Evolutionary conservation across 1,284 basidiomycete species (phyloP), one percentile per base, ranked within the genome.

Genomic region (Tilletia setariae): DNA sequence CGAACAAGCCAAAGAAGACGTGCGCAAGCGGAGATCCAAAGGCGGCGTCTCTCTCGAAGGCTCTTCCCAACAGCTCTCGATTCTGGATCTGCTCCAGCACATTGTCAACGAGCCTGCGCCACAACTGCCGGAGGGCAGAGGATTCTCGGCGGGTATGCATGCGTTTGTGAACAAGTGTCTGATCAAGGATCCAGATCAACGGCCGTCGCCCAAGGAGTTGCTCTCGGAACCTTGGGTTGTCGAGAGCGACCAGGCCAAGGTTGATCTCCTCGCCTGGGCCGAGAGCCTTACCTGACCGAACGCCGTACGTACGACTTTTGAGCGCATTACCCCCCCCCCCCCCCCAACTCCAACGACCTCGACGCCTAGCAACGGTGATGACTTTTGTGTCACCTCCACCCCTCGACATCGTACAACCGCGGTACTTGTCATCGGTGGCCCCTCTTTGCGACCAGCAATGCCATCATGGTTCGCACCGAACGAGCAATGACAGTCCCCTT

Each of bases 21-120:
- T 49, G 42, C 53, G 51, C 65, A 62, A 64, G n/a, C 47, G 64
- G 32, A 47, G 49, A 65, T 62, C 53, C 7, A 74, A 76, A 56
- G 90, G 88, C 76, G 93, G 93, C 63, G 93, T 95, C 66, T 90
- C 88, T 73, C 85, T 96, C 72, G 91, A 93, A 79, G 93, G 93
- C 46, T 91, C 91, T 2, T 90, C 90, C 15, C 91, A 91, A 88
- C 94, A 93, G 75, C 95, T 98, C 92, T 92, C 90, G 74, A 98
- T 98, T 79, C 86, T 98, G 61, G 95, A 98, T 84, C 84, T 98
- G 44, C 86, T 98, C 79, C 95, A 98, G 79, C 93, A 97, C 79
- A 98, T 98, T 78, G 96, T 98, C 69, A 94, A 95, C 63, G 80
- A 82, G 68, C 79, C 78, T 13, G 74, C 79, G 42, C 79, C 79